Conservation (phyloP, 108 stramenopile species). For the Stephanodiscus triporus region DNA sequence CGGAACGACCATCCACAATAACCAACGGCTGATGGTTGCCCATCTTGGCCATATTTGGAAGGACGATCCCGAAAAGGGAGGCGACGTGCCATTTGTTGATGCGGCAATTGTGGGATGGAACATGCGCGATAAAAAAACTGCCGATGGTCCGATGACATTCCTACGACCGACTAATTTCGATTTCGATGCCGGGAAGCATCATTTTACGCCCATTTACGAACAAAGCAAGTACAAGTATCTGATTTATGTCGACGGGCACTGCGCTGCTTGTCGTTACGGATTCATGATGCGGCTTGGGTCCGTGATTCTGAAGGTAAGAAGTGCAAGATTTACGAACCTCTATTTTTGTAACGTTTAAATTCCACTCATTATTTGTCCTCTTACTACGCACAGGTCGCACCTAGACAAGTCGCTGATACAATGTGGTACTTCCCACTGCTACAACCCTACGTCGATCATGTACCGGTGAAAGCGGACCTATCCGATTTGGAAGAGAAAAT, state of each 20-base stretch:
- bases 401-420: constrained; percentile 91
- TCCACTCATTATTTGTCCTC: not conserved
- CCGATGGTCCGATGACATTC: constrained; percentile 89
- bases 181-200: constrained; percentile 91
- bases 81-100: constrained; percentile 90
- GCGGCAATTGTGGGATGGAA: constrained; percentile 98
- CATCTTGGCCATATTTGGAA: constrained; percentile 87
- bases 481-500: constrained; percentile 97
- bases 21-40: constrained; percentile 94
- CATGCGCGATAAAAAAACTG: constrained; percentile 95
- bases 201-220: constrained; percentile 98
- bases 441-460: constrained; percentile 95
- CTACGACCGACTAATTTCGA: constrained; percentile 76
- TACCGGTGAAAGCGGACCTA: constrained; percentile 95
- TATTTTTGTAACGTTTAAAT: not conserved
- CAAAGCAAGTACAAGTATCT: constrained; percentile 97
- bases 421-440: constrained; percentile 99
- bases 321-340: not conserved
- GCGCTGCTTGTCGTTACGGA: constrained; percentile 99
- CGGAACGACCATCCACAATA: constrained; percentile 94
- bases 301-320: constrained; percentile 91
- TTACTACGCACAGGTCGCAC: constrained; percentile 62
- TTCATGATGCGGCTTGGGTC: constrained; percentile 99
- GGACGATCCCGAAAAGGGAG: constrained; percentile 84
- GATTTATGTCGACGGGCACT: constrained; percentile 99